phyloP scores from a whole-genome alignment of 108 stramenopile genomes.

The Discostella stelligeroides region DNA sequence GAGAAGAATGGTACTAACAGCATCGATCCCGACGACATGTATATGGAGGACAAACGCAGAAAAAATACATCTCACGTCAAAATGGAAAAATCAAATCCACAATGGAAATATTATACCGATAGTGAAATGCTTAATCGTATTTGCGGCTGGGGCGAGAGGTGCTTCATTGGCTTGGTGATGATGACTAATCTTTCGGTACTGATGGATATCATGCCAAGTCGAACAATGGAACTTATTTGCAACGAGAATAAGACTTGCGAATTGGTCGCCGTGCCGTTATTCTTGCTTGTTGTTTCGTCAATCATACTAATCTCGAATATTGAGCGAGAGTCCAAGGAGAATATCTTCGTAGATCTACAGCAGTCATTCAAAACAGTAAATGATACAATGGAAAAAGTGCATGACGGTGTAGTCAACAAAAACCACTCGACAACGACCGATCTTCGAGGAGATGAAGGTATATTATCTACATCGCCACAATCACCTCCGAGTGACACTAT shows the following conservation, averaged over 20 bases:
- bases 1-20: slow-evolving; percentile 2
- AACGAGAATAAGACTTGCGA: neutral
- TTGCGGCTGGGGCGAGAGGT: neutral
- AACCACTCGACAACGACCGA: too few species aligned
- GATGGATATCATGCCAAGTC: neutral
- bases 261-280: neutral
- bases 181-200: neutral
- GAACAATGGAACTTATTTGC: neutral
- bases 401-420: too few species aligned
- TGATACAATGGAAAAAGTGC: neutral
- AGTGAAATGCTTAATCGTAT: neutral
- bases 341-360: neutral
- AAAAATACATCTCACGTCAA: too few species aligned
- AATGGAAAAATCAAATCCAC: too few species aligned
- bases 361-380: neutral
- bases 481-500: neutral
- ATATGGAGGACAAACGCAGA: too few species aligned
- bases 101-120: neutral
- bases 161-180: neutral
- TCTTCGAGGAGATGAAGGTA: too few species aligned
- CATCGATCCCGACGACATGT: neutral
- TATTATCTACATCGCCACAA: neutral
- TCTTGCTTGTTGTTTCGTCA: neutral
- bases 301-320: neutral
- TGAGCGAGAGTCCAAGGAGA: neutral